phyloP scores from a whole-genome alignment of 108 stramenopile genomes.

The Nannochloropsis granulata region DNA sequence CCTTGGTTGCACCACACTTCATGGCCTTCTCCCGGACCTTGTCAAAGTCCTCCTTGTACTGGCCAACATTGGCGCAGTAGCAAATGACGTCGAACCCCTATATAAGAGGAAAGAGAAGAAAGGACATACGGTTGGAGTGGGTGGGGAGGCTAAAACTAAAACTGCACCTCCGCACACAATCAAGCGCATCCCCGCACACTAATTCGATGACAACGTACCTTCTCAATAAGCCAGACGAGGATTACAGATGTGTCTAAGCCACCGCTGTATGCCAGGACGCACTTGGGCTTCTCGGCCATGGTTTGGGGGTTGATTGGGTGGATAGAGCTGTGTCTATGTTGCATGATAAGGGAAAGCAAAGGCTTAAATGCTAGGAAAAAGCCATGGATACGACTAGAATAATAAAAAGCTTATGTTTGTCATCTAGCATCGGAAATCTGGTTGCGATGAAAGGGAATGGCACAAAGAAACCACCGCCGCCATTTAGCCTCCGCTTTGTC shows the following conservation, averaged over 20 bases:
- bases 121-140: not conserved
- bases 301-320: too few relatives aligned
- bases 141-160: not conserved
- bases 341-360: not conserved
- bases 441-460: too few relatives aligned
- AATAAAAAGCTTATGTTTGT: too few relatives aligned
- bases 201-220: constrained; percentile 7
- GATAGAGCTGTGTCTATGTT: not conserved
- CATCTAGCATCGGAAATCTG: too few relatives aligned
- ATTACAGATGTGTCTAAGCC: constrained; percentile 96
- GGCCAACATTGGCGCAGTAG: constrained; percentile 41
- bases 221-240: constrained; percentile 92
- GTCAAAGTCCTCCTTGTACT: constrained; percentile 36
- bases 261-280: constrained; percentile 47
- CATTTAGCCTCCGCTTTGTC: too few relatives aligned
- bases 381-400: too few relatives aligned
- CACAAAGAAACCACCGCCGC: too few relatives aligned
- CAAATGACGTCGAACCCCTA: constrained; percentile 91
- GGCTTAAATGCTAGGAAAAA: too few relatives aligned
- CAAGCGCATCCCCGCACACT: too few relatives aligned
- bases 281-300: constrained; percentile 5
- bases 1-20: constrained; percentile 29
- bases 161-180: too few relatives aligned
- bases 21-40: constrained; percentile 32
- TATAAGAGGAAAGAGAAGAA: not conserved